Conservation (phyloP, 2,329 filamentous ascomycete genomes). For the Aspergillus neotritici region DNA sequence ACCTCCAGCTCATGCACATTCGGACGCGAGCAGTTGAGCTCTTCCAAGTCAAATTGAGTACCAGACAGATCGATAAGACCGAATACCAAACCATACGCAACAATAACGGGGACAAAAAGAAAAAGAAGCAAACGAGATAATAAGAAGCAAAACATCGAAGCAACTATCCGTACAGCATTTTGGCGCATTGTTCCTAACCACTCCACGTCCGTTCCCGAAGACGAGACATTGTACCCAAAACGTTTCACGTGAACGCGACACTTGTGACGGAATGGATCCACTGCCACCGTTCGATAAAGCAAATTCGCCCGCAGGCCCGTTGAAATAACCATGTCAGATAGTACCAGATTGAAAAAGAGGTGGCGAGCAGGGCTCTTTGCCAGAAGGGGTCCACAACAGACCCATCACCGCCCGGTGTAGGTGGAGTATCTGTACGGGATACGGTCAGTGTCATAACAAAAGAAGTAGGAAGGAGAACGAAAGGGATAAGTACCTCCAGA, state of each 20-base stretch:
- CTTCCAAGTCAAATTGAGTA: slow-evolving; percentile 4
- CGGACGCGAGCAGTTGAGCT: neutral
- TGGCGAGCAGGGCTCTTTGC: slow-evolving; percentile 17
- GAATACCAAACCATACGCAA: neutral
- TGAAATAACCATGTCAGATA: slow-evolving; percentile 11
- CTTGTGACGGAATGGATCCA: neutral
- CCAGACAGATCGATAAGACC: neutral
- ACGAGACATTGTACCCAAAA: too few species aligned
- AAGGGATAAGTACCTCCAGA: slow-evolving; percentile 68
- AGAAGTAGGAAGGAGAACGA: neutral
- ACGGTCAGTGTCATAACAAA: slow-evolving; percentile 4
- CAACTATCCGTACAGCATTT: neutral
- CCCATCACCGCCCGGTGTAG: slow-evolving; percentile 35
- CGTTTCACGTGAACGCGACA: neutral
- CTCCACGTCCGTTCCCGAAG: too few species aligned
- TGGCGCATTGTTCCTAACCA: too few species aligned
- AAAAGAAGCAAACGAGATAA: slow-evolving; percentile 2
- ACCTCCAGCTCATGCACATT: too few species aligned
- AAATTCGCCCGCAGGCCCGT: too few species aligned
- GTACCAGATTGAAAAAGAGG: slow-evolving; percentile 16
- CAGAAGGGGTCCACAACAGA: slow-evolving; percentile 24
- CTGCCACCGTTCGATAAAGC: too few species aligned
- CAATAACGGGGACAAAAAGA: neutral
- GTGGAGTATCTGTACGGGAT: slow-evolving; percentile 30
- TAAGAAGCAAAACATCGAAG: neutral